Conservation (phyloP, 768 basidiomycete species). For the Amanita polypyramis region DNA sequence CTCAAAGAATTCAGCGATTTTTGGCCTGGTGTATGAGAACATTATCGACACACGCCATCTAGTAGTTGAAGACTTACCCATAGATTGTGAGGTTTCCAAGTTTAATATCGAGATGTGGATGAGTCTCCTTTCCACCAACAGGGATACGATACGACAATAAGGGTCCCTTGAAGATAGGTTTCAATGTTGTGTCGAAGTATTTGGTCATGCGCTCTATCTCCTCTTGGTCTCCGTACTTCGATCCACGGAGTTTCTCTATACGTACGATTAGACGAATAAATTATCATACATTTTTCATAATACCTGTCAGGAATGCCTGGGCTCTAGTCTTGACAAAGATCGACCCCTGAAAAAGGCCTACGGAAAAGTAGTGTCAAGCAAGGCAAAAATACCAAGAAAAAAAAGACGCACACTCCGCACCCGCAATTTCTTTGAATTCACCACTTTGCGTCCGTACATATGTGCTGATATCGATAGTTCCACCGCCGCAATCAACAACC, state of each 20-base stretch:
- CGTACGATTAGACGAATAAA: background rate
- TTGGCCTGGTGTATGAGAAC: slow-evolving; percentile 6
- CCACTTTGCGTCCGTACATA: background rate
- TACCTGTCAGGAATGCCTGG: background rate
- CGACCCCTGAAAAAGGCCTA: slow-evolving; percentile 5
- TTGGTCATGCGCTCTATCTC: background rate
- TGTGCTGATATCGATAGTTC: slow-evolving; percentile 6
- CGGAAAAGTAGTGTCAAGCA: background rate
- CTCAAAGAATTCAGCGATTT: too few relatives aligned
- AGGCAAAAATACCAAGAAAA: background rate
- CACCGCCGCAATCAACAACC: slow-evolving; percentile 4
- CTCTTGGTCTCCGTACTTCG: background rate
- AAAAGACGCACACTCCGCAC: background rate
- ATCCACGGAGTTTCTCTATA: background rate
- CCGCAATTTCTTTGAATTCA: background rate
- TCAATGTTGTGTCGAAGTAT: slow-evolving; percentile 30
- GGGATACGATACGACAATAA: slow-evolving; percentile 31
- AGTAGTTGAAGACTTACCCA: background rate
- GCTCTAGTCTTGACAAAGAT: slow-evolving; percentile 3
- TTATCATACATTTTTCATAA: background rate
- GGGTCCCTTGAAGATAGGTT: slow-evolving; percentile 25
- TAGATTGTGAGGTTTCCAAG: slow-evolving; percentile 24
- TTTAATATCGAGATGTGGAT: slow-evolving; percentile 27
- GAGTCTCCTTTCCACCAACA: slow-evolving; percentile 38
- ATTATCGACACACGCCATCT: background rate